Evolutionary conservation across 1,139 yeast genomes (phyloP).

Genomic region (Yamadazyma triangularis): DNA sequence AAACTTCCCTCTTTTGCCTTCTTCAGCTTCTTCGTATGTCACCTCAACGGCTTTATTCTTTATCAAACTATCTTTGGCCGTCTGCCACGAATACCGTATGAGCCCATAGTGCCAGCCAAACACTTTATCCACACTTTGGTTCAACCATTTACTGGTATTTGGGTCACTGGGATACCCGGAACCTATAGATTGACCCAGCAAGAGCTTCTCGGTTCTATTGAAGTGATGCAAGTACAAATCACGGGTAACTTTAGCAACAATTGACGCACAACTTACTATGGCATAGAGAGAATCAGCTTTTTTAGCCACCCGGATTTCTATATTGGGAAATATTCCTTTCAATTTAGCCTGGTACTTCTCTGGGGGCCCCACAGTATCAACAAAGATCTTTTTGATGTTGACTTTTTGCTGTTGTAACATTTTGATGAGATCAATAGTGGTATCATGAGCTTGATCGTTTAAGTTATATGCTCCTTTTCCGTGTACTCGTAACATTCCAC

Average conservation of each 20-base stretch:
- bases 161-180: slow-evolving; percentile 97
- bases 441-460: slow-evolving; percentile 94
- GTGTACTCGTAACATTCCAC: slow-evolving; percentile 72
- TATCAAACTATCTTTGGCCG: slow-evolving; percentile 70
- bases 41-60: slow-evolving; percentile 45
- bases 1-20: slow-evolving; percentile 1
- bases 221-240: slow-evolving; percentile 58
- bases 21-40: slow-evolving; percentile 36
- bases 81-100: slow-evolving; percentile 91
- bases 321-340: slow-evolving; percentile 59
- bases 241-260: slow-evolving; percentile 94
- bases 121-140: slow-evolving; percentile 55
- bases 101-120: slow-evolving; percentile 84
- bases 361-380: slow-evolving; percentile 98
- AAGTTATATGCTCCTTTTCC: slow-evolving; percentile 66
- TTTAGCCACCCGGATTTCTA: slow-evolving; percentile 82
- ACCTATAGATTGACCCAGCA: slow-evolving; percentile 49
- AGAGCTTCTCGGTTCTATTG: slow-evolving; percentile 15
- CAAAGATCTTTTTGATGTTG: slow-evolving; percentile 64
- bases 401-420: slow-evolving; percentile 57
- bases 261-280: slow-evolving; percentile 93
- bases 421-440: slow-evolving; percentile 76
- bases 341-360: slow-evolving; percentile 74
- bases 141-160: slow-evolving; percentile 71
- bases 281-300: slow-evolving; percentile 96